Base-by-base conservation (phyloP, 2,329 filamentous ascomycete species). In the Trichoderma harzianum region DNA sequence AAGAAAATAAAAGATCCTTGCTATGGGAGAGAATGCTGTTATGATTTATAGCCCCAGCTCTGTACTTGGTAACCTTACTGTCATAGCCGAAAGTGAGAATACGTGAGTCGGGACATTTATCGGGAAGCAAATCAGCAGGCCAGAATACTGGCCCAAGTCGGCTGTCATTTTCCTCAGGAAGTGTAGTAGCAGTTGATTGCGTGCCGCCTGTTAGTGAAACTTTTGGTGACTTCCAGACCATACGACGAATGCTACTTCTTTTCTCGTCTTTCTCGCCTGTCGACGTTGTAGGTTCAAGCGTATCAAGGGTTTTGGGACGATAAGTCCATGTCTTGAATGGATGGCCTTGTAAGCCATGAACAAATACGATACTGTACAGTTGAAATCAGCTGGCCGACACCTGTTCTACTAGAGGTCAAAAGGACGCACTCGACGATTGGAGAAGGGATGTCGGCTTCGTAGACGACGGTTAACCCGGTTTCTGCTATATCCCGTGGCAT, bases 321-420 rank as follows among this genome's bases (percentile, higher is more conserved):
- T 64, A 47, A 5, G 61, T 47, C 61, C 61, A 64, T 12, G 61
- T 47, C 10, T 64, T 64, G 10, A 0, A 47, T 0, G 61, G 61
- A 10, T 64, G 61, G 4, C 61, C 61, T 3, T 64, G 61, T 5
- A 64, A 14, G 34, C 61, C 61, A 12, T 64, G 61, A 1, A 64
- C 61, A 1, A 64, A 64, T 8, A 64, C 61, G 2, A 64, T 64
- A 3, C 61, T 63, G n/a, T n/a, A n/a, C n/a, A n/a, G n/a, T n/a
- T n/a, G n/a, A n/a, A n/a, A n/a, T n/a, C n/a, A n/a, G n/a, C n/a
- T n/a, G n/a, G n/a, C n/a, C n/a, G n/a, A n/a, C n/a, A n/a, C n/a
- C n/a, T n/a, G n/a, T n/a, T n/a, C n/a, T n/a, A n/a, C n/a, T n/a
- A n/a, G n/a, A n/a, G n/a, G n/a, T n/a, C n/a, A n/a, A n/a, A n/a